Evolutionary conservation across 352 stramenopile species (phyloP).

Genomic region (Phytophthora pistaciae): DNA sequence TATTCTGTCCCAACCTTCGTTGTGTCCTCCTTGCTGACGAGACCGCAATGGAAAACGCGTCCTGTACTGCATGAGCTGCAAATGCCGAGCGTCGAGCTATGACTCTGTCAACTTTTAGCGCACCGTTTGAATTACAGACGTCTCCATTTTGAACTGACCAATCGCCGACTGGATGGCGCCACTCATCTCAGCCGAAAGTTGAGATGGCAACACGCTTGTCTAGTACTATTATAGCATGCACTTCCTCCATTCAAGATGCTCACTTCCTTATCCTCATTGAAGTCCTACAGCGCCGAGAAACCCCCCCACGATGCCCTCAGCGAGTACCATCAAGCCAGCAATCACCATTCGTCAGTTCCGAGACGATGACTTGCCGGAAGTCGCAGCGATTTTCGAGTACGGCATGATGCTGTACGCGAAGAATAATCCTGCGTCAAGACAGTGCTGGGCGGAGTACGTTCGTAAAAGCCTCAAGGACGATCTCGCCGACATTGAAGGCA

Average conservation of each 20-base stretch:
- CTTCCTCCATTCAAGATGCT: background rate
- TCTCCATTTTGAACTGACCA: background rate
- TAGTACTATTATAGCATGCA: too few relatives aligned
- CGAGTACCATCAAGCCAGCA: constrained; percentile 1
- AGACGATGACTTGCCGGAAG: constrained; percentile 34
- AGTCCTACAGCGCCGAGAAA: background rate
- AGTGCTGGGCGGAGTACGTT: constrained; percentile 41
- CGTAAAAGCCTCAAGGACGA: constrained; percentile 40
- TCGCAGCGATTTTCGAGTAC: constrained; percentile 47
- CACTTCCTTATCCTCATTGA: constrained; percentile 2
- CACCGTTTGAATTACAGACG: too few relatives aligned
- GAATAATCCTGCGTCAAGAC: constrained; percentile 19
- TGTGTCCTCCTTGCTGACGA: too few relatives aligned
- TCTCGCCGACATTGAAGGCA: constrained; percentile 40
- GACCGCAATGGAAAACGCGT: too few relatives aligned
- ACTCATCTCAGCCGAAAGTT: constrained; percentile 35
- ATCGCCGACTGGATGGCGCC: background rate
- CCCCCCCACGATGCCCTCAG: constrained; percentile 11
- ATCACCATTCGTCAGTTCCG: constrained; percentile 50
- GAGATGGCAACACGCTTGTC: constrained; percentile 10
- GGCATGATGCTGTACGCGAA: constrained; percentile 53
- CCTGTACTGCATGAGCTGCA: too few relatives aligned
- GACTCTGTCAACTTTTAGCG: too few relatives aligned
- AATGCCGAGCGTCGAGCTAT: too few relatives aligned
- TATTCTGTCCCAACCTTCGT: too few relatives aligned